Conservation (phyloP, 345 rosid species). For the Arabidopsis suecica region DNA sequence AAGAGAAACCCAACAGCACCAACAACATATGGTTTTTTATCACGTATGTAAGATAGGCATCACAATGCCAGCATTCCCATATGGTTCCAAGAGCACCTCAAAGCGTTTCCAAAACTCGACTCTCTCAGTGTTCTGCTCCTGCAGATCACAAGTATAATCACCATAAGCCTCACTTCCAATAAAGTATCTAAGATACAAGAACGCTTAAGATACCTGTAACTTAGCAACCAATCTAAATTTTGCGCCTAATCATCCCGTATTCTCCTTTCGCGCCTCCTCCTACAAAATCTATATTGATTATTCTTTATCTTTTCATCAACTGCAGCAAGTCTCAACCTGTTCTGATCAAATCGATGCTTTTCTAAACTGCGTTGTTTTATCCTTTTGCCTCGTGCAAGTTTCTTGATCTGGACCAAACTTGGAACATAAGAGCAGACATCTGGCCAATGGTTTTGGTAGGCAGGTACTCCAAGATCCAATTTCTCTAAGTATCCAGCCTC, state of each 20-base stretch:
- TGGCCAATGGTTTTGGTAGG: too few species aligned
- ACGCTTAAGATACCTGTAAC: conserved; percentile 26
- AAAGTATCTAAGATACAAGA: background rate
- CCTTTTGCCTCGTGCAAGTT: background rate
- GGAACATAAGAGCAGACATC: too few species aligned
- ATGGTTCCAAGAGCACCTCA: conserved; percentile 29
- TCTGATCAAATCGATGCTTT: background rate
- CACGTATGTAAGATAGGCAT: background rate
- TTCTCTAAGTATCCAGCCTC: background rate
- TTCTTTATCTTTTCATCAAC: too few species aligned
- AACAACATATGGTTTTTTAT: too few species aligned
- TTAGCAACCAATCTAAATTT: conserved; percentile 14
- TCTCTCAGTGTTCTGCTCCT: conserved; percentile 19
- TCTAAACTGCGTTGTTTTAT: background rate
- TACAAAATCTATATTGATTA: too few species aligned
- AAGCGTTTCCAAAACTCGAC: conserved; percentile 24
- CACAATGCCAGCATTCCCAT: conserved; percentile 36
- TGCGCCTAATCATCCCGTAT: too few species aligned
- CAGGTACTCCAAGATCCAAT: too few species aligned
- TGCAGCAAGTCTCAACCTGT: too few species aligned
- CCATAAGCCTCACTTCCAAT: conserved; percentile 5
- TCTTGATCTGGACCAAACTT: background rate
- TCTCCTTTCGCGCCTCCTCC: too few species aligned
- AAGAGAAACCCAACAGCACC: too few species aligned
- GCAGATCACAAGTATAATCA: conserved; percentile 10